A percentile compares a stretch with the other conserved stretches of the same genome.
Conservation (phyloP, 176 grass and related monocot genomes). For the Olyra latifolia region DNA sequence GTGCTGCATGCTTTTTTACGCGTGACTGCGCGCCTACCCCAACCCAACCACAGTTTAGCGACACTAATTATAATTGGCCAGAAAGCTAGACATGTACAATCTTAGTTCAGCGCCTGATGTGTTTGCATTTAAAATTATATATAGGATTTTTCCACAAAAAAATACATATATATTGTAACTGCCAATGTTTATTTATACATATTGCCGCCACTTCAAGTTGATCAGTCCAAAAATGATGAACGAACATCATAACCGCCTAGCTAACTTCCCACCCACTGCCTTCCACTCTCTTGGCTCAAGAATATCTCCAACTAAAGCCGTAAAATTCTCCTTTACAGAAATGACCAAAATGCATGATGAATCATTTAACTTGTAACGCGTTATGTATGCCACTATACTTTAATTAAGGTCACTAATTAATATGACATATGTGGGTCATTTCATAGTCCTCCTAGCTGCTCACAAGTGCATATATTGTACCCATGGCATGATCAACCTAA, state of each 20-base stretch:
- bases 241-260: constrained; percentile 32
- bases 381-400: too few species aligned
- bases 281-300: constrained; percentile 24
- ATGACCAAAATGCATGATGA: too few species aligned
- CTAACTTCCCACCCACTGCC: constrained; percentile 15
- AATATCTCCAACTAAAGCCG: constrained; percentile 34
- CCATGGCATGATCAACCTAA: too few species aligned
- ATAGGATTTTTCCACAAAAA: neutral
- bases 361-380: too few species aligned
- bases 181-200: constrained; percentile 22
- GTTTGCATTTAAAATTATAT: neutral
- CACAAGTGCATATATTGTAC: too few species aligned
- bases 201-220: constrained; percentile 21
- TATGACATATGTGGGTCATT: too few species aligned
- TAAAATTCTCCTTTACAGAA: constrained; percentile 23
- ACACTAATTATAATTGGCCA: neutral
- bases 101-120: neutral
- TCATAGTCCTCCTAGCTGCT: too few species aligned
- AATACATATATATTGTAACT: constrained; percentile 17
- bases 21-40: neutral
- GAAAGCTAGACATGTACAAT: neutral
- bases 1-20: neutral
- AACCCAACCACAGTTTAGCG: neutral
- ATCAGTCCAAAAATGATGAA: constrained; percentile 36
- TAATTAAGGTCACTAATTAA: too few species aligned